phyloP scores from a whole-genome alignment of 345 rosid genomes.

The Gossypium arboreum region DNA sequence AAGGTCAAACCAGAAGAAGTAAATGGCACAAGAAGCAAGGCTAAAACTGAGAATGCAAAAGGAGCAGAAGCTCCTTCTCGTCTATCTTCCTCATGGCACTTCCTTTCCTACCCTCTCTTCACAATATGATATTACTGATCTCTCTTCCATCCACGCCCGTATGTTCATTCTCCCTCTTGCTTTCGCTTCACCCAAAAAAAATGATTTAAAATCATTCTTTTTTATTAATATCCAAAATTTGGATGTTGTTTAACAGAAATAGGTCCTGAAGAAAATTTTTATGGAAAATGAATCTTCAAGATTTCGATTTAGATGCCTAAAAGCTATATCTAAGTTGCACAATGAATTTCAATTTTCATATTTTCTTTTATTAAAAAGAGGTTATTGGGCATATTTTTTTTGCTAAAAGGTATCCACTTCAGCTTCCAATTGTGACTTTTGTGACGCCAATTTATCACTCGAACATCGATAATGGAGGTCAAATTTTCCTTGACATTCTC shows the following conservation, averaged over 20 bases:
- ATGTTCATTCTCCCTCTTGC: constrained; percentile 5
- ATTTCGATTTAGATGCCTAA: constrained; percentile 73
- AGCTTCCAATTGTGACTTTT: constrained; percentile 73
- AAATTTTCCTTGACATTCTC: constrained; percentile 85
- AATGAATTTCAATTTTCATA: neutral
- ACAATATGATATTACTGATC: constrained; percentile 38
- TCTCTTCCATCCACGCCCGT: constrained; percentile 70
- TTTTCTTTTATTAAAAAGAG: neutral
- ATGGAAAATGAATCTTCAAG: constrained; percentile 58
- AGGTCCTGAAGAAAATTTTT: constrained; percentile 73
- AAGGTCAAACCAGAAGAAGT: neutral
- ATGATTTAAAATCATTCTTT: no score
- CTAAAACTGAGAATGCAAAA: constrained; percentile 68
- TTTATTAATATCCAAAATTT: neutral
- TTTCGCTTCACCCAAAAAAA: neutral
- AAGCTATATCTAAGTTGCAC: constrained; percentile 32
- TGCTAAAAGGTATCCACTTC: constrained; percentile 64
- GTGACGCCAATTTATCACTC: constrained; percentile 74
- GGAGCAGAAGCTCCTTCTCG: constrained; percentile 76
- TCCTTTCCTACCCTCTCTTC: constrained; percentile 61
- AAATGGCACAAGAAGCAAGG: constrained; percentile 83
- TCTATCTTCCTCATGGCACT: constrained; percentile 70
- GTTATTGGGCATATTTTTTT: neutral
- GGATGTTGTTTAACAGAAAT: constrained; percentile 36
- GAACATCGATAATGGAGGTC: constrained; percentile 73